phyloP scores from a whole-genome alignment of 2,329 filamentous ascomycete species.

The Zopfia rhizophila region DNA sequence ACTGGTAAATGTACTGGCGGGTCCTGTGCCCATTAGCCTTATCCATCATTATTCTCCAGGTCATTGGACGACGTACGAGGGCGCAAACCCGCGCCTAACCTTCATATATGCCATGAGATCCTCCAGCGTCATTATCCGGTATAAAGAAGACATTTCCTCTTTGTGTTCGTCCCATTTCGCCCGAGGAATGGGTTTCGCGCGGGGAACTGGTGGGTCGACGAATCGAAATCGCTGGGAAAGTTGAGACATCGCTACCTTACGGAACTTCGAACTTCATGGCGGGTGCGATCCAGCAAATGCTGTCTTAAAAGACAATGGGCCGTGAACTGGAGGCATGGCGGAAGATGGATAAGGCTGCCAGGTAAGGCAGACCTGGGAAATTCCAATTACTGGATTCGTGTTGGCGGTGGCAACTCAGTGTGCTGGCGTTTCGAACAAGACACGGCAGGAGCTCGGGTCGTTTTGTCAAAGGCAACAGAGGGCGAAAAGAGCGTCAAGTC shows the following conservation, averaged over 20 bases:
- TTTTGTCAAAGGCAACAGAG: too few relatives aligned
- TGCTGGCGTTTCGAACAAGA: not conserved
- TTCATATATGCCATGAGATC: constrained; percentile 20
- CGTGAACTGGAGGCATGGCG: constrained; percentile 1
- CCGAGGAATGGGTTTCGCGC: constrained; percentile 15
- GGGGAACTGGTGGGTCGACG: constrained; percentile 5
- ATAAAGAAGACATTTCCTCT: constrained; percentile 14
- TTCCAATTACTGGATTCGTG: constrained; percentile 5
- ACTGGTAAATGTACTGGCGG: constrained; percentile 21
- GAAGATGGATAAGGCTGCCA: constrained; percentile 4
- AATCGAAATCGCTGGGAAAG: constrained; percentile 12
- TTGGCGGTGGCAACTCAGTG: constrained; percentile 4
- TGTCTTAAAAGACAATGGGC: constrained; percentile 7
- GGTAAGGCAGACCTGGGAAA: constrained; percentile 18
- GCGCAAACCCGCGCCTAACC: constrained; percentile 10
- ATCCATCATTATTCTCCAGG: not conserved
- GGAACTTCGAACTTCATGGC: constrained; percentile 1
- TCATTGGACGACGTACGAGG: constrained; percentile 14
- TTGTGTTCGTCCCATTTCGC: constrained; percentile 19
- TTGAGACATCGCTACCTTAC: constrained; percentile 8
- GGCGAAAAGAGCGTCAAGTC: too few relatives aligned
- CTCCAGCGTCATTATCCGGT: constrained; percentile 12
- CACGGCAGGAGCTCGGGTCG: too few relatives aligned
- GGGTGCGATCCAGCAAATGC: constrained; percentile 4
- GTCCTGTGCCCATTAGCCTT: constrained; percentile 6